phyloP scores from a whole-genome alignment of 2,329 filamentous ascomycete species.

The Aspergillus glaucus region DNA sequence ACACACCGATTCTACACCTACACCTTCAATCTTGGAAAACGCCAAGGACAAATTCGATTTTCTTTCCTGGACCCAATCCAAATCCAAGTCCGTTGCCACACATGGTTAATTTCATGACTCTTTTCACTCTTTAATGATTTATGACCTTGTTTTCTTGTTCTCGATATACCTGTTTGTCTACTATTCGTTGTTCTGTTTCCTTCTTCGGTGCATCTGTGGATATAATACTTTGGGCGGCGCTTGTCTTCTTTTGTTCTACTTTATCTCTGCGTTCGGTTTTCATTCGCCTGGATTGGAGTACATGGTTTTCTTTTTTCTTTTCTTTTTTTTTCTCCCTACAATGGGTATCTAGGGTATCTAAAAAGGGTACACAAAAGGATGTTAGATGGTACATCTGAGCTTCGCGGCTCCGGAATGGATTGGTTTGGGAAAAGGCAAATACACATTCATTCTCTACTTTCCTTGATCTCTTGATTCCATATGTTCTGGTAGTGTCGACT shows the following conservation, averaged over 20 bases:
- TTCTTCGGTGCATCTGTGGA: neutral
- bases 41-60: constrained; percentile 49
- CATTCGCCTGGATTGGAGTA: neutral
- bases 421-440: too few species aligned
- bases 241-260: constrained; percentile 3
- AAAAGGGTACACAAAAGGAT: neutral
- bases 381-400: too few species aligned
- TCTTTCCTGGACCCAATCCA: constrained; percentile 46
- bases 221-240: constrained; percentile 6
- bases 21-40: constrained; percentile 30
- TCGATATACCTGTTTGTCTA: neutral
- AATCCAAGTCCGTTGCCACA: constrained; percentile 33
- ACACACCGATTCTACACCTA: constrained; percentile 19
- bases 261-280: constrained; percentile 1
- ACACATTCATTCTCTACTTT: too few species aligned
- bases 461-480: too few species aligned
- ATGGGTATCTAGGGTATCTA: neutral
- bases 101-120: constrained; percentile 20
- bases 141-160: constrained; percentile 10
- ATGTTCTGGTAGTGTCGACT: too few species aligned
- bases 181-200: constrained; percentile 1
- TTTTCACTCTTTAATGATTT: constrained; percentile 11
- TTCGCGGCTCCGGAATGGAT: too few species aligned
- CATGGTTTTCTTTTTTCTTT: neutral
- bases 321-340: neutral